phyloP scores from a whole-genome alignment of 1,284 basidiomycete genomes.

The Abortiporus biennis region DNA sequence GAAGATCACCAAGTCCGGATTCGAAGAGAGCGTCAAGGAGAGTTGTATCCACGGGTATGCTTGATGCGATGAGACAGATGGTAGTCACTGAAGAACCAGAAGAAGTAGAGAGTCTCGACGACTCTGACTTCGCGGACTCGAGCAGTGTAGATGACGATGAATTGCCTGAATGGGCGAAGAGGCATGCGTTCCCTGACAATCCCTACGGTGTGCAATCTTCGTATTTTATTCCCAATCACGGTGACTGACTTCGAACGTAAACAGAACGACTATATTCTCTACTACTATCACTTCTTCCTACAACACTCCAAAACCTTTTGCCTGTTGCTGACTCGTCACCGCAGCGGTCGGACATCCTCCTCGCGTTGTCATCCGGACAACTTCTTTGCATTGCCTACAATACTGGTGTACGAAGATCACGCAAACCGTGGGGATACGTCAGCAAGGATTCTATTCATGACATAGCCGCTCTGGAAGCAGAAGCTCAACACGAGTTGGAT shows the following conservation, averaged over 20 bases:
- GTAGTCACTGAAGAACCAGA: conserved; percentile 56
- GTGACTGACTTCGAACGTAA: conserved; percentile 2
- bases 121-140: conserved; percentile 46
- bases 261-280: conserved; percentile 59
- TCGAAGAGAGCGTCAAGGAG: conserved; percentile 28
- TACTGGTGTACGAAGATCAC: conserved; percentile 67
- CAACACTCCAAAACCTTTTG: conserved; percentile 37
- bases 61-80: conserved; percentile 42
- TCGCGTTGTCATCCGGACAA: conserved; percentile 70
- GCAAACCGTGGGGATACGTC: conserved; percentile 86
- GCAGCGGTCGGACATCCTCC: conserved; percentile 41
- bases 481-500: conserved; percentile 26
- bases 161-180: conserved; percentile 71
- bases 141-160: conserved; percentile 55
- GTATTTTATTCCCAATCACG: neutral
- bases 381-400: conserved; percentile 80
- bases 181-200: conserved; percentile 45
- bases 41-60: conserved; percentile 48
- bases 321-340: conserved; percentile 27
- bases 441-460: conserved; percentile 74
- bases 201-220: conserved; percentile 43
- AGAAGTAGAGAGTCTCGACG: conserved; percentile 40
- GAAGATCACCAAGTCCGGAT: conserved; percentile 11
- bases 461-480: conserved; percentile 55
- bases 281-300: conserved; percentile 38